Evolutionary conservation across 2,329 filamentous ascomycete species (phyloP), one percentile per base, ranked within the genome.

Genomic region (Podosphaera xanthii): DNA sequence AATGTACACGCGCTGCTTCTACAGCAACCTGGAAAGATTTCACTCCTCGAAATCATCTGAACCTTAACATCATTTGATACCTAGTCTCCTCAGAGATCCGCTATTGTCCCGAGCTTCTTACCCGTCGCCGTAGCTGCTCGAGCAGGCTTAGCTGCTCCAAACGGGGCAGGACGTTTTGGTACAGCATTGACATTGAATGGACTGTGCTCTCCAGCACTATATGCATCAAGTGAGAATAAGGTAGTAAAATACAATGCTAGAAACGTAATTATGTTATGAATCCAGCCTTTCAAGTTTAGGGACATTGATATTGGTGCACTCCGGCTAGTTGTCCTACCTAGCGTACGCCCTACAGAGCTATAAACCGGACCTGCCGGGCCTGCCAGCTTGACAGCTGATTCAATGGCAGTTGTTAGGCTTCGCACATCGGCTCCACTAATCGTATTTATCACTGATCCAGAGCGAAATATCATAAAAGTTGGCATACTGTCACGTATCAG

Each of bases 391-490:
- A 81, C 73, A 2, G 79, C 80, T 69, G 85, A 85, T 66, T 84
- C 82, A 63, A 96, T 83, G 33, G 86, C 87, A 59, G 81, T 77
- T 42, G 82, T 84, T 50, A 98, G 80, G 58, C 81, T 83, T 9
- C 82, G 77, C 1, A 83, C 79, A 73, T 95, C 86, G 40, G 90
- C 89, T 65, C 92, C 92, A 67, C 80, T 78, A 68, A 95, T 82
- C 38, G 85, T 89, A 64, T 87, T 79, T 68, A 86, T 77, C 66
- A 84, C 80, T 63, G 78, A 75, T 66, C 84, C 83, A 69, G 80
- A 81, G 73, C 87, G 84, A 76, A 88, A 90, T 71, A 97, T 82
- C 70, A 96, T 80, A 73, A 98, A 97, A 58, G 92, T 97, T 4
- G 92, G 92, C 82, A 94, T 90, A 63, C 77, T 79, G 30, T 33